Evolutionary conservation across 1,139 yeast genomes (phyloP).

Genomic region (Trichomonascaceae sp.): DNA sequence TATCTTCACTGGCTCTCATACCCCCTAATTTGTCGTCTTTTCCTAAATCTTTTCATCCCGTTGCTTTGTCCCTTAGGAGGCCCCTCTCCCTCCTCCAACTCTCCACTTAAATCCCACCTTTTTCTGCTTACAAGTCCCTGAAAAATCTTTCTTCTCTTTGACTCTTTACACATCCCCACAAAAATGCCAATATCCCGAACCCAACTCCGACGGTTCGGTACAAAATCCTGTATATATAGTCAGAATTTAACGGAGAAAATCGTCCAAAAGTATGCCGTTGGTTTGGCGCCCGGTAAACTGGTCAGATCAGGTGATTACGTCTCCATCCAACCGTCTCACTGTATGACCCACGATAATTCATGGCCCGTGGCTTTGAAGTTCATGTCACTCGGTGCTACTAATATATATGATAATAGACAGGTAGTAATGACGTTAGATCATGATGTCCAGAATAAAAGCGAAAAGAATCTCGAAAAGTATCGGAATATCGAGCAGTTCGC

Average conservation of each 20-base stretch:
- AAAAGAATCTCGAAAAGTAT: slow-evolving; percentile 82
- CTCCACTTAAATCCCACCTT: not conserved
- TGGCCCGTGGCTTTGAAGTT: slow-evolving; percentile 99
- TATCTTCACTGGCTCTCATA: too few relatives aligned
- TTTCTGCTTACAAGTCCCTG: not conserved
- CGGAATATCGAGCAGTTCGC: slow-evolving; percentile 85
- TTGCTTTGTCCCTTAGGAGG: too few relatives aligned
- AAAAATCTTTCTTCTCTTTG: not conserved
- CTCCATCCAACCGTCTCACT: slow-evolving; percentile 89
- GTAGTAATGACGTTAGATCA: slow-evolving; percentile 95
- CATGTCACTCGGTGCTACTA: slow-evolving; percentile 86
- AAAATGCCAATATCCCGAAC: not conserved
- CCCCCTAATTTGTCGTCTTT: too few relatives aligned
- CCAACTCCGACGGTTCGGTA: not conserved
- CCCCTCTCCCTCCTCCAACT: too few relatives aligned
- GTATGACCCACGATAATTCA: slow-evolving; percentile 98
- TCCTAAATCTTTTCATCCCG: too few relatives aligned
- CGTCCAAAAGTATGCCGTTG: slow-evolving; percentile 88
- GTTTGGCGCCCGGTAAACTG: slow-evolving; percentile 58
- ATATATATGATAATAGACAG: slow-evolving; percentile 77
- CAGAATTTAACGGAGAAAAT: slow-evolving; percentile 94
- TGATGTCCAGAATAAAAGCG: slow-evolving; percentile 91
- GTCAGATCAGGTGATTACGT: slow-evolving; percentile 93
- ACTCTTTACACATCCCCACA: slow-evolving; percentile 1
- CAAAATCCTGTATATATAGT: slow-evolving; percentile 17